Evolutionary conservation across 2,329 filamentous ascomycete species (phyloP).

Genomic region (Metarhizium robertsii): DNA sequence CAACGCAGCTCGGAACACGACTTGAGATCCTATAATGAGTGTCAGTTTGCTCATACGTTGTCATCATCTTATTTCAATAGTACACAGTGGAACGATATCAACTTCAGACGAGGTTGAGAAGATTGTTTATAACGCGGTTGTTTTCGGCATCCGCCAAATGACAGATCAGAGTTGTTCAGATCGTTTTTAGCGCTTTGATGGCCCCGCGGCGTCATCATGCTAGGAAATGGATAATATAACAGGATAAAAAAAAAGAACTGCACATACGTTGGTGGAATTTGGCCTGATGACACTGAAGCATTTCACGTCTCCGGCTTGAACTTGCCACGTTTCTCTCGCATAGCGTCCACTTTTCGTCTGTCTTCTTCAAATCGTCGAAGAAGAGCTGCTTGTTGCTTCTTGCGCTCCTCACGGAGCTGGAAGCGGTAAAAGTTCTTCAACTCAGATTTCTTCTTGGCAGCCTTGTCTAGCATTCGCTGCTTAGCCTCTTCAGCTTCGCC

Average conservation of each 20-base stretch:
- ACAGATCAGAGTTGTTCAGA: slow-evolving; percentile 14
- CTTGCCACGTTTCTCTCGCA: slow-evolving; percentile 58
- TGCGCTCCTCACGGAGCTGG: slow-evolving; percentile 70
- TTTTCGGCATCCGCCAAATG: slow-evolving; percentile 42
- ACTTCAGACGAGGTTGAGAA: slow-evolving; percentile 55
- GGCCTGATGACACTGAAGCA: background rate
- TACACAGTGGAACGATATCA: background rate
- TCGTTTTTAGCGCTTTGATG: slow-evolving; percentile 28
- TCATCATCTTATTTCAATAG: background rate
- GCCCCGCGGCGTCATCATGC: slow-evolving; percentile 46
- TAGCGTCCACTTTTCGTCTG: slow-evolving; percentile 58
- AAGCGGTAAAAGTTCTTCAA: slow-evolving; percentile 75
- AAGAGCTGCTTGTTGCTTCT: slow-evolving; percentile 61
- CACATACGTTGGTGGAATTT: background rate
- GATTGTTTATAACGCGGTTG: slow-evolving; percentile 53
- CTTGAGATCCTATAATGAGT: background rate
- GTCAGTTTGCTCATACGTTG: background rate
- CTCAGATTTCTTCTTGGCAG: slow-evolving; percentile 51
- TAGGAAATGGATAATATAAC: slow-evolving; percentile 6
- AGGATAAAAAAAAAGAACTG: slow-evolving; percentile 5
- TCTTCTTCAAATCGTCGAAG: slow-evolving; percentile 68
- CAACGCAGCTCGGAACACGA: background rate
- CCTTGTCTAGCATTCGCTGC: slow-evolving; percentile 53
- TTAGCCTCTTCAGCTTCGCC: slow-evolving; percentile 58
- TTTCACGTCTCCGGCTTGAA: slow-evolving; percentile 42